Evolutionary conservation across 1,284 basidiomycete genomes (phyloP), one percentile per base, ranked within the genome.

Genomic region (Kwoniella shivajii): DNA sequence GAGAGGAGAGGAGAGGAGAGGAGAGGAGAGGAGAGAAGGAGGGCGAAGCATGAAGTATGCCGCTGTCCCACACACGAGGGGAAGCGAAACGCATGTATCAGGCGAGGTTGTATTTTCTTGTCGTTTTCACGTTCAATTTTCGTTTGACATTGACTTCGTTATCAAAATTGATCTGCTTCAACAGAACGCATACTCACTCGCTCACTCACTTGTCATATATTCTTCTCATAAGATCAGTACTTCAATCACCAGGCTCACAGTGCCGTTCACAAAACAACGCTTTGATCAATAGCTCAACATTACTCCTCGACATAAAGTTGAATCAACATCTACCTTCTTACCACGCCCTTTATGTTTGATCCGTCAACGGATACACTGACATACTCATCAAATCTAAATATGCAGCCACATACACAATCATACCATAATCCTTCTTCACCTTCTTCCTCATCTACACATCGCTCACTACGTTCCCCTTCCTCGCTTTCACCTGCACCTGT

Each of bases 251-350:
- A 14, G 43, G 43, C 43, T 45, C 31, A 45, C 43, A 45, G 22
- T 45, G 43, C 43, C 43, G 9, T 14, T 33, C 43, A 10, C 5
- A 3, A 6, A 45, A 36, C 18, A 47, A 30, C 45, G 45, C 45
- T 33, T 18, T 13, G n/a, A 36, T 47, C 30, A 34, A 20, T n/a
- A n/a, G n/a, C n/a, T 47, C 33, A 47, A 47, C 33, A 4, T 45
- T n/a, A 45, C 6, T 11, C 4, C 11, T 10, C 26, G 20, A 39
- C 42, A 44, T 20, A 37, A 11, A 42, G 56, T 57, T 57, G 56
- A 57, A 43, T 34, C 56, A 57, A 57, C 56, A 53, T 57, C 56
- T 57, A 57, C 44, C 41, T 30, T 20, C 31, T 34, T 30, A 6
- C 20, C 22, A n/a, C n/a, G 14, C 38, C 6, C 13, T 20, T 37